Conservation (phyloP, 441 rosid species). For the Gossypium aridum region DNA sequence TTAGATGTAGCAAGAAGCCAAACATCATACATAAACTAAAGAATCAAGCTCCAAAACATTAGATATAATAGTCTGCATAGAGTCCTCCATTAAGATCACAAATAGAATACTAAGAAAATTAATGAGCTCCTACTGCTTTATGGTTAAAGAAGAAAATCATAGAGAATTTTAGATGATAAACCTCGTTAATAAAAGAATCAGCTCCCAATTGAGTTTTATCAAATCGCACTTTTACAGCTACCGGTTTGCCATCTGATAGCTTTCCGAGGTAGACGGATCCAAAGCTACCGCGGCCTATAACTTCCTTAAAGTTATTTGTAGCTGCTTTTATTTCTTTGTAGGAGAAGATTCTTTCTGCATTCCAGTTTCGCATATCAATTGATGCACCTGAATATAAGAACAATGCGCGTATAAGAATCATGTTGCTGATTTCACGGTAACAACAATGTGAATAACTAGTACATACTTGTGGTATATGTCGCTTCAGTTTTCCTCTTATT, state of each 20-base stretch:
- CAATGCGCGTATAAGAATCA: conserved; percentile 13
- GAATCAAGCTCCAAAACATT: neutral
- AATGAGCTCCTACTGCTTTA: neutral
- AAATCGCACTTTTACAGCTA: conserved; percentile 85
- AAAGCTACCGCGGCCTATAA: conserved; percentile 83
- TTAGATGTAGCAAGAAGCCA: neutral
- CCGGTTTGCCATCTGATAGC: conserved; percentile 66
- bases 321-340: conserved; percentile 80
- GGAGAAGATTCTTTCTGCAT: conserved; percentile 65
- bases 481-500: conserved; percentile 44
- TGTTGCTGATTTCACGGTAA: neutral
- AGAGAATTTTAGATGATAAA: conserved; percentile 20
- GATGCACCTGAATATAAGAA: conserved; percentile 35
- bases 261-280: conserved; percentile 87
- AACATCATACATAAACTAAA: neutral
- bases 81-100: neutral
- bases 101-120: neutral
- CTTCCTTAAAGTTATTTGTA: conserved; percentile 73
- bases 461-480: conserved; percentile 42
- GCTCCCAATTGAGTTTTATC: conserved; percentile 85
- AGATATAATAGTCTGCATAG: neutral
- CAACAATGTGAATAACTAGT: neutral
- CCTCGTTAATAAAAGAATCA: conserved; percentile 92
- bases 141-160: neutral
- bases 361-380: conserved; percentile 71